Evolutionary conservation across 495 filamentous ascomycete species (phyloP).

Genomic region (Evansstolkia leycettana): DNA sequence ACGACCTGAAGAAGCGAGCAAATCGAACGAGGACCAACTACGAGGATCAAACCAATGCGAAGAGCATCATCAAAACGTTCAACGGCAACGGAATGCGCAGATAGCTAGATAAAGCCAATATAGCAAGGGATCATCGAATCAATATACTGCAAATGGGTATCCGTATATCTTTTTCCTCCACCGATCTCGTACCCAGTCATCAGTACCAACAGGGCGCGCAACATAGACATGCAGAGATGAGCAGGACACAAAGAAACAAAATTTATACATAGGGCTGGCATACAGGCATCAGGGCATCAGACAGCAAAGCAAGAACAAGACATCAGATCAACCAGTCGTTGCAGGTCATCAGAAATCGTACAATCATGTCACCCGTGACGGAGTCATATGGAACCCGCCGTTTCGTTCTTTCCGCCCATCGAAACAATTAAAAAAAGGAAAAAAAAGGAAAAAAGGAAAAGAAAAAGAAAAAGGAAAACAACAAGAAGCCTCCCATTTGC

Average conservation of each 20-base stretch:
- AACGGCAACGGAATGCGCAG: too few relatives aligned
- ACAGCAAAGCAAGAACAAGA: conserved; percentile 12
- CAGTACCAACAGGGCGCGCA: not conserved
- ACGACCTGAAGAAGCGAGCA: too few relatives aligned
- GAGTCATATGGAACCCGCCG: conserved; percentile 10
- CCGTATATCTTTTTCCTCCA: not conserved
- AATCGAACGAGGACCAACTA: too few relatives aligned
- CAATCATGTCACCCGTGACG: conserved; percentile 29
- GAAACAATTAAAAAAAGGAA: not conserved
- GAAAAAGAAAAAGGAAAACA: conserved; percentile 1
- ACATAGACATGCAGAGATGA: not conserved
- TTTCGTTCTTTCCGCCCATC: conserved; percentile 1
- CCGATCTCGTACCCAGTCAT: not conserved
- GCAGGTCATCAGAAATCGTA: conserved; percentile 37
- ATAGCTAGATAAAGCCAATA: conserved; percentile 1
- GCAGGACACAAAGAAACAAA: not conserved
- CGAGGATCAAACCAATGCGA: too few relatives aligned
- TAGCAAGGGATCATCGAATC: not conserved
- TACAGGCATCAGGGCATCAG: conserved; percentile 1
- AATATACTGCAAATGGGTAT: not conserved
- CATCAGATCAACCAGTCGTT: conserved; percentile 12
- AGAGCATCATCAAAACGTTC: too few relatives aligned
- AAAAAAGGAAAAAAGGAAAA: not conserved
- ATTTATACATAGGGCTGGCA: conserved; percentile 2
- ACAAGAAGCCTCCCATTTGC: not conserved